Evolutionary conservation across 805 yeast genomes (phyloP), one percentile per base, ranked within the genome.

Genomic region (Yamadazyma sp.): DNA sequence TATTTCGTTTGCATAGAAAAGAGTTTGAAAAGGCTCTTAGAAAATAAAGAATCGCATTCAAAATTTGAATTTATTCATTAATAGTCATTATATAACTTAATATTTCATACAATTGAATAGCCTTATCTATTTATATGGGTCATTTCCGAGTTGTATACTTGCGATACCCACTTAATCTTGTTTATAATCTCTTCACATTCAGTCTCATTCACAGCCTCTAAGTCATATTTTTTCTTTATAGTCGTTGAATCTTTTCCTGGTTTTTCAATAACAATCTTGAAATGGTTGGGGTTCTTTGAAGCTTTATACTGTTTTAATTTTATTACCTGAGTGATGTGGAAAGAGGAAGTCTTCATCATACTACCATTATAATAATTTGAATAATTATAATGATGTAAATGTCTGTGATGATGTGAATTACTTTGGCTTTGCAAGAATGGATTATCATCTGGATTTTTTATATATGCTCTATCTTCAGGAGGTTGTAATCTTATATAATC

Each of bases 401-500:
- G 60, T 36, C 62, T 62, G 33, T 63, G 69, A 34, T 61, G 66
- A 31, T 48, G 58, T 7, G 38, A 34, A 15, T 35, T 26, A 27
- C 27, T 24, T 30, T 52, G 55, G 13, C 45, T 41, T 30, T 47
- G 40, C 26, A 55, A 36, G 31, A 59, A 55, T n/a, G 65, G 58
- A 33, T 55, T 56, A 21, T 65, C 69, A 15, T 43, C 39, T 2
- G 58, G 58, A 20, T 50, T 57, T 32, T 53, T 49, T 22, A 56
- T 55, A 44, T 56, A 60, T 5, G 76, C 46, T 74, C 77, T 70
- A 40, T 86, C 91, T 48, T 85, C 87, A 6, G 88, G 81, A 0
- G 97, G 96, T 49, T 86, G 77, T 31, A 91, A 75, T 50, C 89
- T 91, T 10, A 91, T 77, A 50, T 87, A 88, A 49, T 87, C 95